These are phyloP conservation scores for Chalciporus sp. DNA, from an alignment of 1,284 basidiomycete genomes.

Conservation along the genomic window DNA sequence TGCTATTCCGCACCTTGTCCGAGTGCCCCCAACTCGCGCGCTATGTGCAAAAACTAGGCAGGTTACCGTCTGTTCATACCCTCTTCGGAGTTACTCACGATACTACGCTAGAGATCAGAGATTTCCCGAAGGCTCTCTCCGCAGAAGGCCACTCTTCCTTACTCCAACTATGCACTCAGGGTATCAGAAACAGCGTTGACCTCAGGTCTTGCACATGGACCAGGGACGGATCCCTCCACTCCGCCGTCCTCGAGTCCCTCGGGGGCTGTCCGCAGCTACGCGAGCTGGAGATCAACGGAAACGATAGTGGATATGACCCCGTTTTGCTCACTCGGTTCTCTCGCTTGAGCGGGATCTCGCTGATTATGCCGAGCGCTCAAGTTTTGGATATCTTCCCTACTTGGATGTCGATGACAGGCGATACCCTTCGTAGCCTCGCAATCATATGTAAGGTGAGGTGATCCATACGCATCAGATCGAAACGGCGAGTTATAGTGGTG, in stretches of 20 bases:
- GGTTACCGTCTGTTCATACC: constrained; percentile 17
- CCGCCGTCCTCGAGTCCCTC: constrained; percentile 55
- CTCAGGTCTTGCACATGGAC: constrained; percentile 72
- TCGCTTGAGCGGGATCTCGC: constrained; percentile 50
- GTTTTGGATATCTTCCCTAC: constrained; percentile 51
- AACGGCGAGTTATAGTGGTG: neutral
- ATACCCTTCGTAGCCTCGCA: constrained; percentile 54
- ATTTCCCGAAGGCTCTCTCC: constrained; percentile 58
- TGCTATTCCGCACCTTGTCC: constrained; percentile 55
- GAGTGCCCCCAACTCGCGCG: constrained; percentile 51
- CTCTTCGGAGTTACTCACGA: constrained; percentile 5
- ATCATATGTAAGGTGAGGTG: constrained; percentile 65
- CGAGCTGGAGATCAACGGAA: constrained; percentile 72
- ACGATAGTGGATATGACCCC: constrained; percentile 52
- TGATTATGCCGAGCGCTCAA: constrained; percentile 69
- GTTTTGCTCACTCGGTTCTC: constrained; percentile 49
- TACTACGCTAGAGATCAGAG: constrained; percentile 54
- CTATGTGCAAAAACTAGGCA: constrained; percentile 58
- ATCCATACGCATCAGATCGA: neutral
- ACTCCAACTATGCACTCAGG: constrained; percentile 44
- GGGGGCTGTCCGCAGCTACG: constrained; percentile 42
- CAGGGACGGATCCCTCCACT: constrained; percentile 67
- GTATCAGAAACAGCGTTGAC: constrained; percentile 60
- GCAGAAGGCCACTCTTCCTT: constrained; percentile 35
- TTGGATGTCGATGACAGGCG: constrained; percentile 52